These are phyloP conservation scores for Alnus rubra DNA, from an alignment of 306 rosid genomes.

Conservation along the genomic window DNA sequence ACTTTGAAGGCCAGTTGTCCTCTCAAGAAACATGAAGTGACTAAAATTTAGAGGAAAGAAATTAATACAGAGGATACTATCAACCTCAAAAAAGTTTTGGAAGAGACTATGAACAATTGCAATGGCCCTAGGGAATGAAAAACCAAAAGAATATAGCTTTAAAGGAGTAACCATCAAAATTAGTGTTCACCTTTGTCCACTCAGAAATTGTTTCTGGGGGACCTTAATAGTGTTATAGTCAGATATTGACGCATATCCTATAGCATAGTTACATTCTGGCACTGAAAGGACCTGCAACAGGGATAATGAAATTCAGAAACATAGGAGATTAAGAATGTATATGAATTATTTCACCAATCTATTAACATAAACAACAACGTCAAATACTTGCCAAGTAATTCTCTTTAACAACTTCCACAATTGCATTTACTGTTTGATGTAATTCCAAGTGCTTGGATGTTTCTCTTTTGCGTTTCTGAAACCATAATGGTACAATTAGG, in stretches of 20 bases:
- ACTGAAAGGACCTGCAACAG: slow-evolving; percentile 72
- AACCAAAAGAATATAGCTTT: not conserved
- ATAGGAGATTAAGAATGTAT: slow-evolving; percentile 1
- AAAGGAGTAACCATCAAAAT: slow-evolving; percentile 16
- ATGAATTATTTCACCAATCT: slow-evolving; percentile 9
- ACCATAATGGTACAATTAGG: slow-evolving; percentile 27
- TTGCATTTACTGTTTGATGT: slow-evolving; percentile 71
- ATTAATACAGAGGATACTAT: not conserved
- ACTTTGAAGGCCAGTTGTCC: not conserved
- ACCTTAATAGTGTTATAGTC: slow-evolving; percentile 82
- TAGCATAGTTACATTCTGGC: slow-evolving; percentile 59
- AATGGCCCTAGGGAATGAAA: slow-evolving; percentile 9
- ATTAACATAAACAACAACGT: slow-evolving; percentile 21
- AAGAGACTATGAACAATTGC: not conserved
- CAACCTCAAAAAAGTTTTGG: not conserved
- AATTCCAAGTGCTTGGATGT: slow-evolving; percentile 50
- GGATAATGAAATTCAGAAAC: slow-evolving; percentile 28
- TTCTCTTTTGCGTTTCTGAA: slow-evolving; percentile 78
- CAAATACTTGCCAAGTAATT: slow-evolving; percentile 77
- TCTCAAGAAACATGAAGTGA: not conserved
- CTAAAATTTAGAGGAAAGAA: not conserved
- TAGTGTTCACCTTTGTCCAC: slow-evolving; percentile 75
- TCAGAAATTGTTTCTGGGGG: slow-evolving; percentile 52
- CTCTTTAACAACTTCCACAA: slow-evolving; percentile 84
- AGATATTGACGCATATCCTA: slow-evolving; percentile 73